A percentile compares a stretch with the other conserved stretches of the same genome.
Conservation (phyloP, 2,329 filamentous ascomycete species). For the Seiridium unicorne region DNA sequence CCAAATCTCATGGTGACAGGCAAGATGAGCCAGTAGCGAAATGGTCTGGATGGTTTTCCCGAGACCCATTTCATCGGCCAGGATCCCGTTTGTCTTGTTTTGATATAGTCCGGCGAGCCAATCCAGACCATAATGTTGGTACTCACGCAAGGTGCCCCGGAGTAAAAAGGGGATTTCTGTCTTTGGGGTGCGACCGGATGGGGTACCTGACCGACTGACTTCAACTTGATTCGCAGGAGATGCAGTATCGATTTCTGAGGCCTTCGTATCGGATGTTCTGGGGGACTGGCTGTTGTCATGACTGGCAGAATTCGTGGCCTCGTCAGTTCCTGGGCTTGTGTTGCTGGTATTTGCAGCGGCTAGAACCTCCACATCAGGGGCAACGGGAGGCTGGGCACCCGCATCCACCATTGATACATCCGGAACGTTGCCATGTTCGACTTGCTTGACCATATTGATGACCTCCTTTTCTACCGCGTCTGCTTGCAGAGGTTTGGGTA, state of each 20-base stretch:
- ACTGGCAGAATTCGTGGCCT: conserved; percentile 38
- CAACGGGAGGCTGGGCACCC: conserved; percentile 3
- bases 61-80: conserved; percentile 97
- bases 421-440: conserved; percentile 10
- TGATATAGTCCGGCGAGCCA: conserved; percentile 94
- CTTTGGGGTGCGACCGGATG: conserved; percentile 44
- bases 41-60: conserved; percentile 99
- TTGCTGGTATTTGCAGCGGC: conserved; percentile 25
- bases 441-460: conserved; percentile 19
- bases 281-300: conserved; percentile 46
- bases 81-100: conserved; percentile 90
- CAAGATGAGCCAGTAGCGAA: conserved; percentile 85
- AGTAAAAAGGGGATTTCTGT: conserved; percentile 80
- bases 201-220: conserved; percentile 32
- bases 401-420: neutral
- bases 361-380: conserved; percentile 24
- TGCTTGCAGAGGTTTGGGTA: conserved; percentile 16
- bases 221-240: conserved; percentile 35
- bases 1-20: conserved; percentile 88
- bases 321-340: conserved; percentile 41
- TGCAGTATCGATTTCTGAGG: conserved; percentile 45
- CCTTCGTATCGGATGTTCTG: conserved; percentile 48
- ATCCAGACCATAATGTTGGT: conserved; percentile 95
- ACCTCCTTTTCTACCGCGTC: conserved; percentile 22
- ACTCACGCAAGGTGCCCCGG: conserved; percentile 86